These are phyloP conservation scores for Morella rubra DNA, from an alignment of 306 rosid genomes.

Conservation along the genomic window DNA sequence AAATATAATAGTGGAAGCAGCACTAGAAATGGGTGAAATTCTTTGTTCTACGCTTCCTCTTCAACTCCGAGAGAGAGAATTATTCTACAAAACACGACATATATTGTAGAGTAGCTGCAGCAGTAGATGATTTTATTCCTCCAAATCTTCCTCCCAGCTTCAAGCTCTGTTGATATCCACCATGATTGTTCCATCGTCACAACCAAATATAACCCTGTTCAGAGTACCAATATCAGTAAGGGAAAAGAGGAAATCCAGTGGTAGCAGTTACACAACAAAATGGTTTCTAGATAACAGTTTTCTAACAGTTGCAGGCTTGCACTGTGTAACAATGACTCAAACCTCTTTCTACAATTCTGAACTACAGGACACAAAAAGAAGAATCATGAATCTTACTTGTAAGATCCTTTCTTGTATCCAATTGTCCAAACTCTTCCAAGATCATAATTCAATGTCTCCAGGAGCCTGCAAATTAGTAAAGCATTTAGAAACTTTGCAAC, in stretches of 20 bases:
- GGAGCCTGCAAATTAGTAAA: slow-evolving; percentile 28
- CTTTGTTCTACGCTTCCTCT: background rate
- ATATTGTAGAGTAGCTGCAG: background rate
- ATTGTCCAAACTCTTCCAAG: slow-evolving; percentile 67
- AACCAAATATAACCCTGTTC: slow-evolving; percentile 34
- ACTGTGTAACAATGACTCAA: background rate
- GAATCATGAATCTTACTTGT: slow-evolving; percentile 26
- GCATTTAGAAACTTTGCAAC: background rate
- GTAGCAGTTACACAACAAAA: background rate
- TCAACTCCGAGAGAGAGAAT: background rate
- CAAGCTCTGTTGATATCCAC: slow-evolving; percentile 4
- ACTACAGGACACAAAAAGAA: background rate
- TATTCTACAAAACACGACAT: background rate
- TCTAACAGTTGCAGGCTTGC: background rate
- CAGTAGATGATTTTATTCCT: background rate
- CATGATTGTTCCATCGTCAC: slow-evolving; percentile 30
- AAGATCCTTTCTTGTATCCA: slow-evolving; percentile 39
- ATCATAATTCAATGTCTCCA: slow-evolving; percentile 36
- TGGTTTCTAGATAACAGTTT: background rate
- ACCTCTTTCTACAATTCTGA: background rate
- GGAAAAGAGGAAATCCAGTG: background rate
- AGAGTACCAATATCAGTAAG: background rate
- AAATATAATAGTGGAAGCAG: background rate
- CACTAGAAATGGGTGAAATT: background rate
- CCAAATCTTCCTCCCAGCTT: background rate